phyloP scores from a whole-genome alignment of 441 rosid species.

The Populus hybrid region DNA sequence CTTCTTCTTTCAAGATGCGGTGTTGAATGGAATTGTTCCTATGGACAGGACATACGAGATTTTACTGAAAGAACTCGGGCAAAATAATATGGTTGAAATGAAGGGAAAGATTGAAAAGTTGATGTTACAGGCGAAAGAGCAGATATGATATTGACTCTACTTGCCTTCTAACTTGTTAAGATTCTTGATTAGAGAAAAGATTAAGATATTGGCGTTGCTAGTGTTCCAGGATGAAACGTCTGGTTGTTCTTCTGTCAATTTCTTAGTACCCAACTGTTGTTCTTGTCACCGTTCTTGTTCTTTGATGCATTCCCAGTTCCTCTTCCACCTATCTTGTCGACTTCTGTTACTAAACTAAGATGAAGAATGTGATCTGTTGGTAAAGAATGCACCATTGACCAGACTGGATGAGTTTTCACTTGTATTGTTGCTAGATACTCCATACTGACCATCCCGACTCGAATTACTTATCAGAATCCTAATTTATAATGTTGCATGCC shows the following conservation, averaged over 20 bases:
- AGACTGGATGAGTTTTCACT: neutral
- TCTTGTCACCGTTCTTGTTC: neutral
- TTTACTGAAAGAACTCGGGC: constrained; percentile 53
- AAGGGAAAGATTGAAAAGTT: constrained; percentile 44
- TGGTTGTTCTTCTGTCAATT: neutral
- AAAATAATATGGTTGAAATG: constrained; percentile 41
- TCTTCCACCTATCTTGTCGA: neutral
- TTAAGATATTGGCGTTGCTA: neutral
- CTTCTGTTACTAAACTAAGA: neutral
- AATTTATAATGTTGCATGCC: no score
- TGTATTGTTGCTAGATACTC: neutral
- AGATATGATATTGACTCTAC: neutral
- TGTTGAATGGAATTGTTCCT: constrained; percentile 61
- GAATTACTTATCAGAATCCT: no score
- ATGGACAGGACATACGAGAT: constrained; percentile 37
- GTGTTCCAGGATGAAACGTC: neutral
- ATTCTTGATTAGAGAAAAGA: neutral
- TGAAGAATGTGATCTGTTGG: neutral
- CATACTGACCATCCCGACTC: no score
- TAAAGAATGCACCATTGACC: no score
- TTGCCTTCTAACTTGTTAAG: neutral
- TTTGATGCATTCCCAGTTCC: neutral
- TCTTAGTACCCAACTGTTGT: neutral
- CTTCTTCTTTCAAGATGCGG: constrained; percentile 58
- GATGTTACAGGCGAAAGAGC: constrained; percentile 18